Base-by-base conservation (phyloP, 2,329 filamentous ascomycete genomes). In the Penicillium concentricum region DNA sequence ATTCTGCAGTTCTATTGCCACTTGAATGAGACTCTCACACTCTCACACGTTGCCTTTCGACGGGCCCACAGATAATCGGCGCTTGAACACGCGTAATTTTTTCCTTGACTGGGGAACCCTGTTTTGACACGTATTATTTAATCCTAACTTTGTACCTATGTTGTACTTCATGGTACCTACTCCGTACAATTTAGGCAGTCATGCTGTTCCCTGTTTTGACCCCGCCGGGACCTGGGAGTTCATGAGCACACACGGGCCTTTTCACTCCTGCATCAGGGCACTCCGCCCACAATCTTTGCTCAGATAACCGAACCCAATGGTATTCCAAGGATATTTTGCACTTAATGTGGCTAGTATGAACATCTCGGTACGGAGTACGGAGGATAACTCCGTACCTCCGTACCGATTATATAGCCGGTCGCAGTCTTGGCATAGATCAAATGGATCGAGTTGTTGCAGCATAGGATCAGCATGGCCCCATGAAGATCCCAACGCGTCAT, bases 401-500 rank as follows among this genome's bases (percentile, higher is more conserved):
- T n/a, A 34, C 16, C n/a, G 4, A 4, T 10, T 39, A 15, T n/a
- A n/a, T 16, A 22, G 16, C 16, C n/a, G n/a, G n/a, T 30, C 18
- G 30, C 38, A 37, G 37, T 20, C 47, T 51, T 55, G 52, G 38
- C 48, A 49, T 22, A 28, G 37, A 54, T 54, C 32, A 54, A 54
- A 37, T 34, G 10, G 43, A 49, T 54, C 38, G 38, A 42, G 39
- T 30, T 30, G 5, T 18, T 13, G n/a, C 15, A 49, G 38, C 50
- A 20, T 22, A 39, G 5, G 52, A 55, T 55, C 52, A 51, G 38
- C 38, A 13, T 47, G 20, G 39, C 50, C n/a, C 41, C 50, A 38
- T 55, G 30, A 3, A 55, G 46, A 51, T 55, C 37, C 10, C n/a
- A 49, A 41, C 22, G 38, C 30, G 52, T 55, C 52, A 55, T 55